A percentile compares a stretch with the other conserved stretches of the same genome.
These are phyloP conservation scores for Mentha longifolia DNA, from an alignment of 257 asterid genomes.

Conservation along the genomic window DNA sequence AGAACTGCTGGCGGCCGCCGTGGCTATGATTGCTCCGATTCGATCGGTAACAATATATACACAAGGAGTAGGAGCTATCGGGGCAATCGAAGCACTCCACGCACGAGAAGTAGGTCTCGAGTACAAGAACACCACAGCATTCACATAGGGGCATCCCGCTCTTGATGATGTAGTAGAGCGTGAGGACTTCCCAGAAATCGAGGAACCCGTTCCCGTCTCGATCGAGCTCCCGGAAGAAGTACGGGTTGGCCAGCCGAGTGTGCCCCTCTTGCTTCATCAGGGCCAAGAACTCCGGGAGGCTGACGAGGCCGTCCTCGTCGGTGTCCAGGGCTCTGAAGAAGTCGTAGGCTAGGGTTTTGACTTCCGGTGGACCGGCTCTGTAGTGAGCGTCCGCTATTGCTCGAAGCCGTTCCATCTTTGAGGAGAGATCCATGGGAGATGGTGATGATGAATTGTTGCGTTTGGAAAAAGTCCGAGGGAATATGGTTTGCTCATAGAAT, in stretches of 20 bases:
- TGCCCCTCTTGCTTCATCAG: slow-evolving; percentile 36
- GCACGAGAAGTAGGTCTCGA: slow-evolving; percentile 40
- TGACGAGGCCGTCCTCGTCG: slow-evolving; percentile 31
- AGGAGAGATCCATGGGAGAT: too few species aligned
- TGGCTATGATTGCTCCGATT: slow-evolving; percentile 31
- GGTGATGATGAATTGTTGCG: too few species aligned
- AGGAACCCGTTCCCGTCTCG: slow-evolving; percentile 26
- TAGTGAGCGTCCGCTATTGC: slow-evolving; percentile 42
- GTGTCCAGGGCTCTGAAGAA: slow-evolving; percentile 38
- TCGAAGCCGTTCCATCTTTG: slow-evolving; percentile 32
- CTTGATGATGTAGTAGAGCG: slow-evolving; percentile 38
- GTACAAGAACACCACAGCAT: slow-evolving; percentile 31
- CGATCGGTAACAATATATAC: slow-evolving; percentile 37
- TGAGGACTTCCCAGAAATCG: slow-evolving; percentile 39
- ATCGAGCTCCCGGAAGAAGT: slow-evolving; percentile 35
- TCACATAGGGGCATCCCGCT: slow-evolving; percentile 45
- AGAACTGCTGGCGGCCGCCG: slow-evolving; percentile 39
- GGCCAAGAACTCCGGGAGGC: slow-evolving; percentile 33
- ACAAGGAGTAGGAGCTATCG: slow-evolving; percentile 7
- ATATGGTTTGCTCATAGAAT: too few species aligned
- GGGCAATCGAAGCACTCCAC: slow-evolving; percentile 33
- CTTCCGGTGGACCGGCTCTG: slow-evolving; percentile 26
- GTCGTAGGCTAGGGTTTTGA: slow-evolving; percentile 30
- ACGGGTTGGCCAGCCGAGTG: slow-evolving; percentile 12
- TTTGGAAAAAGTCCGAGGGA: too few species aligned